phyloP scores from a whole-genome alignment of 805 yeast genomes.

The Blastobotrys americana region DNA sequence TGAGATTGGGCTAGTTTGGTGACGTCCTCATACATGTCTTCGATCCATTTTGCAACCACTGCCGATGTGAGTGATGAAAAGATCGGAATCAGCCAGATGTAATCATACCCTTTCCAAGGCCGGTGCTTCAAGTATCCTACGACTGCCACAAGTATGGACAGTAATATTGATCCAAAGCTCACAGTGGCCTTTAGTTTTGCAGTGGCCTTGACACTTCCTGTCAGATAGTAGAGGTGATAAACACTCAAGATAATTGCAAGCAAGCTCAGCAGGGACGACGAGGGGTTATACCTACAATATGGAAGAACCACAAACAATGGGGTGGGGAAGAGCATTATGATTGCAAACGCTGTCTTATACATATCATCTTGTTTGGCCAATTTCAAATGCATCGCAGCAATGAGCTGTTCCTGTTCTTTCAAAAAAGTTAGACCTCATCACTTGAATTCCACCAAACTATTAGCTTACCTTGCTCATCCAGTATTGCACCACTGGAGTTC shows the following conservation, averaged over 20 bases:
- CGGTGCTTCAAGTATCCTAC: slow-evolving; percentile 20
- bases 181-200: background rate
- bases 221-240: slow-evolving; percentile 18
- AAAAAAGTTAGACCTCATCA: too few species aligned
- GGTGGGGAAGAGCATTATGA: slow-evolving; percentile 26
- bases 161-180: slow-evolving; percentile 4
- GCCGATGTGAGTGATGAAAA: slow-evolving; percentile 20
- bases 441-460: too few species aligned
- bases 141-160: slow-evolving; percentile 19
- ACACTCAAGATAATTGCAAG: slow-evolving; percentile 21
- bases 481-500: slow-evolving; percentile 10
- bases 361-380: slow-evolving; percentile 20
- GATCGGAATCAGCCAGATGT: slow-evolving; percentile 28
- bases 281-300: slow-evolving; percentile 24
- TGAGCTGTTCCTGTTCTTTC: slow-evolving; percentile 27
- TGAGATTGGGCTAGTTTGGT: slow-evolving; percentile 11
- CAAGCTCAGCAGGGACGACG: slow-evolving; percentile 25
- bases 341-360: slow-evolving; percentile 22
- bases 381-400: slow-evolving; percentile 20
- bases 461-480: slow-evolving; percentile 19
- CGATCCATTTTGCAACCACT: slow-evolving; percentile 25
- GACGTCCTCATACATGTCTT: slow-evolving; percentile 17
- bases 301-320: slow-evolving; percentile 26
- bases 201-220: slow-evolving; percentile 5
- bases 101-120: slow-evolving; percentile 26